A percentile compares a stretch with the other conserved stretches of the same genome.
Evolutionary conservation across 371 early-diverging fungal genomes (phyloP).

Genomic region (Lichtheimia corymbifera): DNA sequence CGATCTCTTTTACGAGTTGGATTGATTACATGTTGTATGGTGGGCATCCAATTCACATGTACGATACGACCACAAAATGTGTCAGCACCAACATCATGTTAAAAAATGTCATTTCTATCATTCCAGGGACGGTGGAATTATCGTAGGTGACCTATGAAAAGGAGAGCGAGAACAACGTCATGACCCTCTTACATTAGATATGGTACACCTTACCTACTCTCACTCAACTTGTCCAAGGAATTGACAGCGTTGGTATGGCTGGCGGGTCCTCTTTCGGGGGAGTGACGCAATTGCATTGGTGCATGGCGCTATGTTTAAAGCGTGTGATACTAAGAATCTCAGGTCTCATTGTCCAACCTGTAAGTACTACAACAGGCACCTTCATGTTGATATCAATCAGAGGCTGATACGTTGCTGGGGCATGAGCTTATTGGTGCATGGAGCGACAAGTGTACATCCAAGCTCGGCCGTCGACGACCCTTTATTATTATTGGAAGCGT

Average conservation of each 20-base stretch:
- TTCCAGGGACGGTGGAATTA: constrained; percentile 53
- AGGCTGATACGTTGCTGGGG: not conserved
- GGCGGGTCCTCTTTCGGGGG: constrained; percentile 82
- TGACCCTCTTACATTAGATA: constrained; percentile 27
- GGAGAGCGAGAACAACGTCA: not conserved
- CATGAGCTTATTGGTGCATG: constrained; percentile 59
- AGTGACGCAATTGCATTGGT: not conserved
- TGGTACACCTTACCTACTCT: constrained; percentile 77
- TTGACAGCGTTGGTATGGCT: constrained; percentile 74
- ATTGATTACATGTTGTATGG: constrained; percentile 4
- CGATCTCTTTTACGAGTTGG: not conserved
- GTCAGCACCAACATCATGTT: too few relatives aligned
- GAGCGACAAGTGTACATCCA: constrained; percentile 57
- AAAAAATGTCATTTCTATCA: not conserved
- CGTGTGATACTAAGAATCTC: not conserved
- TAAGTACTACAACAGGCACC: not conserved
- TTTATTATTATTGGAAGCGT: constrained; percentile 58
- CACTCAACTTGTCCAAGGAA: constrained; percentile 67
- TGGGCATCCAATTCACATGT: constrained; percentile 10
- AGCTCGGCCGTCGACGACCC: constrained; percentile 57
- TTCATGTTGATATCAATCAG: too few relatives aligned
- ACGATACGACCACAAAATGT: constrained; percentile 1
- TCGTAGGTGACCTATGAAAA: constrained; percentile 35
- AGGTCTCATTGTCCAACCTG: constrained; percentile 47
- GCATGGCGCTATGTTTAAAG: not conserved